These are phyloP conservation scores for Colletotrichum navitas DNA, from an alignment of 2,329 filamentous ascomycete species.

Conservation along the genomic window DNA sequence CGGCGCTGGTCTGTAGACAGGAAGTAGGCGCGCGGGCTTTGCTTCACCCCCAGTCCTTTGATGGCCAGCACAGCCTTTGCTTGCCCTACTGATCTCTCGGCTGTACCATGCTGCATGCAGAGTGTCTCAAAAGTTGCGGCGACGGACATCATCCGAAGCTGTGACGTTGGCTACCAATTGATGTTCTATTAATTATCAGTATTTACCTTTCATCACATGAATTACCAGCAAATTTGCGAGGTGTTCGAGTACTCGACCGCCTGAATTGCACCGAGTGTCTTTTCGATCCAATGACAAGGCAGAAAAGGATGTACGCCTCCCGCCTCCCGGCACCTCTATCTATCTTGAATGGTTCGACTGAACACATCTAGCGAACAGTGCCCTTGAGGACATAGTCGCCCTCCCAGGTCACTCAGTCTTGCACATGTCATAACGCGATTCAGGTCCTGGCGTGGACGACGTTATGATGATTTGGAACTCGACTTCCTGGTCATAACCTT, in stretches of 20 bases:
- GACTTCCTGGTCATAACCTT: constrained; percentile 83
- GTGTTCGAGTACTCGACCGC: background rate
- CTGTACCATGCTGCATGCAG: background rate
- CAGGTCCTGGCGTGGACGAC: background rate
- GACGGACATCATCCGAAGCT: background rate
- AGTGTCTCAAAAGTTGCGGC: background rate
- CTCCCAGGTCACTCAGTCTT: constrained; percentile 5
- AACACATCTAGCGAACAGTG: background rate
- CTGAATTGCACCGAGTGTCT: background rate
- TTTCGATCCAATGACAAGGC: background rate
- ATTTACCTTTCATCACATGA: constrained; percentile 22
- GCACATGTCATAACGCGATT: constrained; percentile 43
- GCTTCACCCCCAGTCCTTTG: background rate
- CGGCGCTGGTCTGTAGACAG: constrained; percentile 2
- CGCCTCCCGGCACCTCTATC: background rate
- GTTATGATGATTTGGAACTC: constrained; percentile 52
- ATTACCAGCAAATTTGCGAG: constrained; percentile 2
- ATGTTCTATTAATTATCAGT: constrained; percentile 33
- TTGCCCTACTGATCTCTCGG: background rate
- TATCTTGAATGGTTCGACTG: background rate
- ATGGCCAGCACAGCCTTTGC: background rate
- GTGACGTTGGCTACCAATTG: background rate
- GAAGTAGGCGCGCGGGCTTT: constrained; percentile 1
- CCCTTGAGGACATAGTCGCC: background rate
- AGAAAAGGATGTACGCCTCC: background rate